A percentile compares a stretch with the other conserved stretches of the same genome.
These are phyloP conservation scores for Artemisia annua DNA, from an alignment of 129 eudicot genomes.

Conservation along the genomic window DNA sequence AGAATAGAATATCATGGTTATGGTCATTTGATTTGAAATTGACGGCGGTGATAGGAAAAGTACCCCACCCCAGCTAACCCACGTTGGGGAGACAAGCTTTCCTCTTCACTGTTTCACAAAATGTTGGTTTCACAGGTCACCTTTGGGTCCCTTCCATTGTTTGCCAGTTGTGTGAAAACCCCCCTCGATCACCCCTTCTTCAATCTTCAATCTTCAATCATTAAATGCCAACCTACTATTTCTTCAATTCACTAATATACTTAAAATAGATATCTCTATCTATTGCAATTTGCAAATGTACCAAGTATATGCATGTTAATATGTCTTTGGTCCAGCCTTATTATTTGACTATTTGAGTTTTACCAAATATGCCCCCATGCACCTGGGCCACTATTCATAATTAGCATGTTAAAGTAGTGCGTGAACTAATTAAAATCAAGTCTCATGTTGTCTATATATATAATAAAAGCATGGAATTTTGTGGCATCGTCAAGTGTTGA, in stretches of 20 bases:
- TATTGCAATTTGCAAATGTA: not conserved
- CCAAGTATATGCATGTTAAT: not conserved
- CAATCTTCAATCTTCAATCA: conserved; percentile 20
- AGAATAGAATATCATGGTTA: not conserved
- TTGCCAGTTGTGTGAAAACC: conserved; percentile 31
- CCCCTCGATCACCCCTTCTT: conserved; percentile 7
- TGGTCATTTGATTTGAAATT: conserved; percentile 13
- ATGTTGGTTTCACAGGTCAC: conserved; percentile 45
- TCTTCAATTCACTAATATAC: not conserved
- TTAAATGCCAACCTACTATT: conserved; percentile 27
- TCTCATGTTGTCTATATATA: too few species aligned
- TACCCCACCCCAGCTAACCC: conserved; percentile 46
- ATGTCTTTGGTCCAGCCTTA: too few species aligned
- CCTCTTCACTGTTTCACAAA: conserved; percentile 33
- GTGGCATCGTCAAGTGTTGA: too few species aligned
- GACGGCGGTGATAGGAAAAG: conserved; percentile 27
- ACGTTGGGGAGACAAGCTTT: conserved; percentile 40
- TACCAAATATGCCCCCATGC: too few species aligned
- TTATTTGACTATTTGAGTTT: too few species aligned
- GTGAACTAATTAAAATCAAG: too few species aligned
- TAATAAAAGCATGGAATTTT: too few species aligned
- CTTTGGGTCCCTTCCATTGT: conserved; percentile 33
- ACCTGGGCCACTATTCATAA: too few species aligned
- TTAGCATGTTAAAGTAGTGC: too few species aligned
- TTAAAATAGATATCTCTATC: not conserved